A percentile compares a stretch with the other conserved stretches of the same genome.
Conservation (phyloP, 139 green algal genomes). For the Micractinium sp. region DNA sequence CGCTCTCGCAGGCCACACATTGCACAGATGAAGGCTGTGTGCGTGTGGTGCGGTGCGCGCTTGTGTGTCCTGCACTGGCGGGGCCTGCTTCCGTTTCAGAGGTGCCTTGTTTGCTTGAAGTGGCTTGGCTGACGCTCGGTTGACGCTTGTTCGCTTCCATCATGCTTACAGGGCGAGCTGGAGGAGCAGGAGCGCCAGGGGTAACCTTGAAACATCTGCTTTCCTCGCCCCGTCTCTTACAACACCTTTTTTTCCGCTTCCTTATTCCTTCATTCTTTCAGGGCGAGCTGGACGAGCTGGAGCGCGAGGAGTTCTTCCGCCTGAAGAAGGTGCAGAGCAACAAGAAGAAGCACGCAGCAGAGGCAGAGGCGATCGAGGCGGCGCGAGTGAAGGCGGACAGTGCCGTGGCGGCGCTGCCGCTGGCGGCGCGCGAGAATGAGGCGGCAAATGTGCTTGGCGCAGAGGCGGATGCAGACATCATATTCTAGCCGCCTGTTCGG, state of each 20-base stretch:
- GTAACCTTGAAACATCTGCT: too few species aligned
- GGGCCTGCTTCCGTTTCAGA: too few species aligned
- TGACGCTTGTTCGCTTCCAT: too few species aligned
- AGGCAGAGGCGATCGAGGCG: slow-evolving; percentile 61
- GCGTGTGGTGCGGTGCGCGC: too few species aligned
- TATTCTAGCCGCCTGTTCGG: slow-evolving; percentile 1
- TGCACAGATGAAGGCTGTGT: neutral
- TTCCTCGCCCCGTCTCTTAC: too few species aligned
- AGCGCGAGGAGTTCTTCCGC: slow-evolving; percentile 99
- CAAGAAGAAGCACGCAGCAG: slow-evolving; percentile 79
- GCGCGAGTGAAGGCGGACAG: slow-evolving; percentile 24
- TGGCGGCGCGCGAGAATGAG: neutral
- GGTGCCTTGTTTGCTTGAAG: too few species aligned
- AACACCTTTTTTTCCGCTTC: neutral
- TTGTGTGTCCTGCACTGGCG: too few species aligned
- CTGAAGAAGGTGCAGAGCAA: slow-evolving; percentile 95
- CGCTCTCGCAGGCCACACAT: neutral
- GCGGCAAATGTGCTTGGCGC: slow-evolving; percentile 2
- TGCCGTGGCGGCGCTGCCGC: neutral
- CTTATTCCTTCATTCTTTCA: slow-evolving; percentile 34
- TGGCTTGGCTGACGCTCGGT: too few species aligned
- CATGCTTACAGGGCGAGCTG: slow-evolving; percentile 90
- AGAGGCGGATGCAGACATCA: slow-evolving; percentile 20
- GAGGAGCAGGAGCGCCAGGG: too few species aligned
- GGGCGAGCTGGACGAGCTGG: slow-evolving; percentile 98